Conservation (phyloP, 495 filamentous ascomycete species). For the Hyaloscypha finlandica region DNA sequence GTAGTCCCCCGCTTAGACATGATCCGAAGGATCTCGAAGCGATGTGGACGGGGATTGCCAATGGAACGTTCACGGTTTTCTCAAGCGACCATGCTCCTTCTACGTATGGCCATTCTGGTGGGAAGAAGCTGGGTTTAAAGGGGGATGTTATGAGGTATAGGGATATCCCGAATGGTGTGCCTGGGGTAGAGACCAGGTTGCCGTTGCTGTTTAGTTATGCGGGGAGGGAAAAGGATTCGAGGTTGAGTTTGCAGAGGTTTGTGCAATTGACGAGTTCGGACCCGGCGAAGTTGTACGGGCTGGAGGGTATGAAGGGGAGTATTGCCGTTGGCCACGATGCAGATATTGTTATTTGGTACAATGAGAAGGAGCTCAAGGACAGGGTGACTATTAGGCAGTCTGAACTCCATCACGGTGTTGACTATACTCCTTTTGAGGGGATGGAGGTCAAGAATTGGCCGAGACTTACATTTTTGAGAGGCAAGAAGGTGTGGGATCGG, state of each 20-base stretch:
- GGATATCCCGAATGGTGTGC: slow-evolving; percentile 54
- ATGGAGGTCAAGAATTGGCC: slow-evolving; percentile 39
- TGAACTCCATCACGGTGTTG: slow-evolving; percentile 37
- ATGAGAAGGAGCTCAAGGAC: slow-evolving; percentile 28
- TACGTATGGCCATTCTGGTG: slow-evolving; percentile 40
- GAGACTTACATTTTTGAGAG: slow-evolving; percentile 37
- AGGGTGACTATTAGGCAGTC: slow-evolving; percentile 29
- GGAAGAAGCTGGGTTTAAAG: slow-evolving; percentile 41
- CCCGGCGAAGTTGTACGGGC: slow-evolving; percentile 56
- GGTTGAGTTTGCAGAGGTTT: slow-evolving; percentile 50
- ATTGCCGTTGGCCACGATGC: slow-evolving; percentile 51
- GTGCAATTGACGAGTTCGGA: slow-evolving; percentile 56
- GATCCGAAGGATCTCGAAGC: slow-evolving; percentile 31
- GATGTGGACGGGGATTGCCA: slow-evolving; percentile 33
- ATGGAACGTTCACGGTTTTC: slow-evolving; percentile 47
- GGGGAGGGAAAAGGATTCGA: slow-evolving; percentile 28
- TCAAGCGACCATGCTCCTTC: slow-evolving; percentile 46
- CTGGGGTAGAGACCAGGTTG: slow-evolving; percentile 56
- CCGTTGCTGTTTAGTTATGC: slow-evolving; percentile 42
- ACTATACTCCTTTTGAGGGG: slow-evolving; percentile 42
- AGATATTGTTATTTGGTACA: slow-evolving; percentile 49
- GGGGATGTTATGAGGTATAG: slow-evolving; percentile 33
- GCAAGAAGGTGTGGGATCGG: slow-evolving; percentile 38
- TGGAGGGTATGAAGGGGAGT: slow-evolving; percentile 49
- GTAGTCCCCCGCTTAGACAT: slow-evolving; percentile 34